Conservation (phyloP, 805 yeast species). For the Zygosaccharomyces gambellarensis region DNA sequence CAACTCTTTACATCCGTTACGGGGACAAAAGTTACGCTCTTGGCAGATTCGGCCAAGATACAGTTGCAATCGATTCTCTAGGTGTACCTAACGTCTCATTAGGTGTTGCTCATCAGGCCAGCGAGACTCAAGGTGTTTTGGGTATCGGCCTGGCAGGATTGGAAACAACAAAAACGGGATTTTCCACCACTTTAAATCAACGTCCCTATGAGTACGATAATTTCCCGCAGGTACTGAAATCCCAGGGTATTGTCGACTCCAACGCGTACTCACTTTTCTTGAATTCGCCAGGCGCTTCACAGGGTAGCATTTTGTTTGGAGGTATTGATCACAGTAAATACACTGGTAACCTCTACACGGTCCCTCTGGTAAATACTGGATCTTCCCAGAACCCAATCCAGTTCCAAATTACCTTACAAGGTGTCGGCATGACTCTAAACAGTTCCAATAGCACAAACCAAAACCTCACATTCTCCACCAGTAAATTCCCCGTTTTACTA, state of each 20-base stretch:
- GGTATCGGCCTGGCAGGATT: constrained; percentile 69
- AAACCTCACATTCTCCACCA: constrained; percentile 25
- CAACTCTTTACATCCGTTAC: constrained; percentile 44
- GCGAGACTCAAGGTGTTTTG: constrained; percentile 62
- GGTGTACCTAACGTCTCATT: constrained; percentile 51
- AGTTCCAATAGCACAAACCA: constrained; percentile 18
- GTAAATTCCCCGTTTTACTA: constrained; percentile 38
- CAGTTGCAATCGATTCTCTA: constrained; percentile 48
- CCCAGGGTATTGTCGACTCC: constrained; percentile 51
- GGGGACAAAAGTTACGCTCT: constrained; percentile 48
- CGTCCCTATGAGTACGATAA: constrained; percentile 51
- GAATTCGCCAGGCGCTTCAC: constrained; percentile 37
- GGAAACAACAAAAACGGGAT: constrained; percentile 51
- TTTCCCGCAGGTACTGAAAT: constrained; percentile 57
- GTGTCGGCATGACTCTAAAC: constrained; percentile 30
- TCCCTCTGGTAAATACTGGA: constrained; percentile 45
- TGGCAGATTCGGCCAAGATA: constrained; percentile 49
- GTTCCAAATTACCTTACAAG: constrained; percentile 34
- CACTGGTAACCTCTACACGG: constrained; percentile 43
- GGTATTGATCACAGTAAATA: constrained; percentile 65
- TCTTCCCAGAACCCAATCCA: constrained; percentile 21
- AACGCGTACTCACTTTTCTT: constrained; percentile 61
- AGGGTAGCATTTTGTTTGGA: constrained; percentile 65
- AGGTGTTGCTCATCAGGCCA: constrained; percentile 66
- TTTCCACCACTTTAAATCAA: constrained; percentile 9